These are phyloP conservation scores for Nectriaceae sp. DNA, from an alignment of 2,329 filamentous ascomycete genomes.

Conservation along the genomic window DNA sequence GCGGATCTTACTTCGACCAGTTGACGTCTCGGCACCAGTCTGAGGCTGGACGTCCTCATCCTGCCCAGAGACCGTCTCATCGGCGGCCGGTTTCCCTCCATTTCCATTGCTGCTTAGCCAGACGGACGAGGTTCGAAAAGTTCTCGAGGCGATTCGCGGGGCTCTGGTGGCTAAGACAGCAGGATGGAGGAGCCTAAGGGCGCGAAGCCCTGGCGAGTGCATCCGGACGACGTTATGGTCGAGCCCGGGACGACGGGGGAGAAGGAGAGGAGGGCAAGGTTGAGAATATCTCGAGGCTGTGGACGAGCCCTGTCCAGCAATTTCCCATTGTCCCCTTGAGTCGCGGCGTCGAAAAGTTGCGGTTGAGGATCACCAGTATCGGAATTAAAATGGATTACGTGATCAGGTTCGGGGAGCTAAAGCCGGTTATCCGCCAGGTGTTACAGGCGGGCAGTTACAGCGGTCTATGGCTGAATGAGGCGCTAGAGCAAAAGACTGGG, in stretches of 20 bases:
- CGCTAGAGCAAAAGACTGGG: too few relatives aligned
- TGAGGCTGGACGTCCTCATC: conserved; percentile 32
- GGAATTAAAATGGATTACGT: background rate
- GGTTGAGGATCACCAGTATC: background rate
- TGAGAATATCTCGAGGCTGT: conserved; percentile 14
- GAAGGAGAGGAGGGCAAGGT: background rate
- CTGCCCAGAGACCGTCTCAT: conserved; percentile 26
- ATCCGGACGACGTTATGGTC: conserved; percentile 31
- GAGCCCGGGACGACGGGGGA: conserved; percentile 5
- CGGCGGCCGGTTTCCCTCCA: conserved; percentile 28
- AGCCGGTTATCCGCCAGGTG: too few relatives aligned
- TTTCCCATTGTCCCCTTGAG: conserved; percentile 11
- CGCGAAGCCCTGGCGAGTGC: conserved; percentile 32
- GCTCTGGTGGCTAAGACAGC: conserved; percentile 27
- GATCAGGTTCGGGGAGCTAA: background rate
- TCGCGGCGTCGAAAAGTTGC: background rate
- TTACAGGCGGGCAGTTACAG: too few relatives aligned
- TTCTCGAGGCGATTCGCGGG: conserved; percentile 21
- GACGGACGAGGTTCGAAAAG: conserved; percentile 21
- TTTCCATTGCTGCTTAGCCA: conserved; percentile 20
- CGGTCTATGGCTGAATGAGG: too few relatives aligned
- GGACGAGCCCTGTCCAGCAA: conserved; percentile 18
- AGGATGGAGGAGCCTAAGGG: conserved; percentile 31
- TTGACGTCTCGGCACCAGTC: conserved; percentile 27
- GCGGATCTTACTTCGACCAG: conserved; percentile 30